Percentiles rank a stretch among this genome's conserved stretches.
Evolutionary conservation across 106 monocot genomes (phyloP).

Genomic region (Iris macrosiphon): DNA sequence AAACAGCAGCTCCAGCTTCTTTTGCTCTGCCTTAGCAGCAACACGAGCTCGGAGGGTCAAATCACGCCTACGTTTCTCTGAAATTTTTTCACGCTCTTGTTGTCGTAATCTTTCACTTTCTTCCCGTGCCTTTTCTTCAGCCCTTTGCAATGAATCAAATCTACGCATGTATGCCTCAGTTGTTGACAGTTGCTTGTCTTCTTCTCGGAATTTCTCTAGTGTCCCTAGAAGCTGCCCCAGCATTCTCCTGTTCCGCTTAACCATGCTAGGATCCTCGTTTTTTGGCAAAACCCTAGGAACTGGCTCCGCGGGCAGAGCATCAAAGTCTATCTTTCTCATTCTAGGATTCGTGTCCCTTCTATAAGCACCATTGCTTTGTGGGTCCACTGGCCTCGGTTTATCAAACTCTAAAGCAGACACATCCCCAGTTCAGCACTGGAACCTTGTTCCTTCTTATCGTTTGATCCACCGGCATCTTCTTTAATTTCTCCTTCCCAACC

Average conservation of each 20-base stretch:
- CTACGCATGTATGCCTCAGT: constrained; percentile 84
- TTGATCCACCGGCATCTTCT: constrained; percentile 9
- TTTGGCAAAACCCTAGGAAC: constrained; percentile 52
- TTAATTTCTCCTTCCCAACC: constrained; percentile 60
- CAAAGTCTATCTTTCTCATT: constrained; percentile 49
- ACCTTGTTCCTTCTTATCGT: constrained; percentile 23
- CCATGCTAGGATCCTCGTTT: constrained; percentile 68
- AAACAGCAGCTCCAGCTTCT: constrained; percentile 85
- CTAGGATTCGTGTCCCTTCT: constrained; percentile 42
- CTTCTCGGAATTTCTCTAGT: constrained; percentile 92
- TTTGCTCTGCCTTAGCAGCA: constrained; percentile 95
- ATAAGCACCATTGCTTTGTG: constrained; percentile 27
- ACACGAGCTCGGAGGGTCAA: constrained; percentile 96
- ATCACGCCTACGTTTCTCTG: constrained; percentile 90
- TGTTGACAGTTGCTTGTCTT: constrained; percentile 69
- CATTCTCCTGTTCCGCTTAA: constrained; percentile 95
- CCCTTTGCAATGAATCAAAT: constrained; percentile 78
- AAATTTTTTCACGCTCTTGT: constrained; percentile 82
- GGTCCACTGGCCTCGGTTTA: constrained; percentile 8
- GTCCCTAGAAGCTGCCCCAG: constrained; percentile 91
- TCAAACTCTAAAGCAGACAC: constrained; percentile 17
- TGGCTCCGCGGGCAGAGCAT: constrained; percentile 53
- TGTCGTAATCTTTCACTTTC: constrained; percentile 91
- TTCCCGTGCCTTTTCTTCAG: constrained; percentile 89
- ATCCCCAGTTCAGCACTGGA: constrained; percentile 1